Evolutionary conservation across 2,329 filamentous ascomycete species (phyloP).

Genomic region (Penicillium olsonii): DNA sequence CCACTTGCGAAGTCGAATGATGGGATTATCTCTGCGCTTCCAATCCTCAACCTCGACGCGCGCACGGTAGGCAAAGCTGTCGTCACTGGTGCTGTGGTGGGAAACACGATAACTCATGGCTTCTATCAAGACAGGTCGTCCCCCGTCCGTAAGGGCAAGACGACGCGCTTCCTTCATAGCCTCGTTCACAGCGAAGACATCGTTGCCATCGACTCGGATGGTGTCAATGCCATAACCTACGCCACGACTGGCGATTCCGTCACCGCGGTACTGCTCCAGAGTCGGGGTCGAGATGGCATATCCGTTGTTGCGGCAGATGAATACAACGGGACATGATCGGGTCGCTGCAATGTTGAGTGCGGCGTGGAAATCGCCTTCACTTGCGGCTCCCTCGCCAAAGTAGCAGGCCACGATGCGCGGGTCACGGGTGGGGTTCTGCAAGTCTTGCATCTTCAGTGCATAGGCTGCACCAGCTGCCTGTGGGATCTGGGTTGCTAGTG

Average conservation of each 20-base stretch:
- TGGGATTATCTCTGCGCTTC: slow-evolving; percentile 86
- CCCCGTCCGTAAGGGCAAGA: slow-evolving; percentile 77
- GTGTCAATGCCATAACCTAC: slow-evolving; percentile 94
- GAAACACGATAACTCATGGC: slow-evolving; percentile 98
- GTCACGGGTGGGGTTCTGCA: slow-evolving; percentile 68
- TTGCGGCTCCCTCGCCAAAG: slow-evolving; percentile 88
- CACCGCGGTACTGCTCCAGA: slow-evolving; percentile 85
- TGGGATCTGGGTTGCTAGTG: slow-evolving; percentile 84
- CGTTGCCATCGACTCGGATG: slow-evolving; percentile 89
- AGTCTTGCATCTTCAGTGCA: slow-evolving; percentile 77
- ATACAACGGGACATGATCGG: slow-evolving; percentile 80
- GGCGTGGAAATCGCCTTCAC: slow-evolving; percentile 89
- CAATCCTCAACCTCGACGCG: slow-evolving; percentile 92
- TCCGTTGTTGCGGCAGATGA: slow-evolving; percentile 90
- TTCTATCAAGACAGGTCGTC: slow-evolving; percentile 82
- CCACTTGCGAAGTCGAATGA: slow-evolving; percentile 84
- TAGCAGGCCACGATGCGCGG: slow-evolving; percentile 76
- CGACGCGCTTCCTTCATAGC: slow-evolving; percentile 74
- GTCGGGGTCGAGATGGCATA: slow-evolving; percentile 90
- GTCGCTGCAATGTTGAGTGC: slow-evolving; percentile 90
- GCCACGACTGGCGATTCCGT: slow-evolving; percentile 84
- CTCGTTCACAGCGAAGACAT: slow-evolving; percentile 84
- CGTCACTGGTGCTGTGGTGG: slow-evolving; percentile 94
- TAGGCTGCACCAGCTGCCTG: slow-evolving; percentile 87
- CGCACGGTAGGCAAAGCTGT: slow-evolving; percentile 94